Base-by-base conservation (phyloP, 768 basidiomycete species). In the Auriscalpium orientale region DNA sequence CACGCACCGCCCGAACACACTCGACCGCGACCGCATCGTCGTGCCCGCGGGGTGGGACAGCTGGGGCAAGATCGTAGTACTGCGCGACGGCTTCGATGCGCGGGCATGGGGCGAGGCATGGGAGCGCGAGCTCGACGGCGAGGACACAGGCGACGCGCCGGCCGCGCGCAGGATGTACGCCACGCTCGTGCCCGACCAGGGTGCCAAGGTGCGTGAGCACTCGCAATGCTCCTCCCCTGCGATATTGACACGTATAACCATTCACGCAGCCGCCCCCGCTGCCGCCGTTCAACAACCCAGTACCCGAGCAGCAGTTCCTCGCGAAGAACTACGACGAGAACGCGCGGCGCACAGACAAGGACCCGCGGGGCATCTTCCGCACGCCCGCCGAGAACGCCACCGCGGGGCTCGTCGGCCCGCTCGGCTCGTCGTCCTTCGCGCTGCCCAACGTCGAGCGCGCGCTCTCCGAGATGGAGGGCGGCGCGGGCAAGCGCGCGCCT, bases 41-140 rank as follows among this genome's bases (percentile, higher is more conserved):
- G 84, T 98, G 7, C 97, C 95, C 1, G 82, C 91, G 2, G 97
- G 97, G 1, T 99, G 97, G 97, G 97, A 98, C 66, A 91, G 89
- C 62, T 97, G 92, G 90, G 94, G 95, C 0, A 98, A 98, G 75
- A 95, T 98, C 56, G 76, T 79, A 2, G 87, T 98, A 1, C 72
- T 98, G 54, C 74, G 93, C 55, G 97, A 98, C 43, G 90, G 90
- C 1, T 99, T 98, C 63, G 93, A 97, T 53, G 84, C 89, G 1
- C 85, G 82, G 58, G 66, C 74, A 48, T 89, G 86, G 84, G 87
- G 84, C 4, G 87, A 89, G 56, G 87, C 83, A 43, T 91, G 84
- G 86, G 89, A 89, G 60, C 72, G 75, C 40, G 89, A 92, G 61
- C 67, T 92, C 13, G 71, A 70, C 4, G 56, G 51, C 8, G 80